Base-by-base conservation (phyloP, 1,139 yeast species). In the Geotrichum carabidarum region DNA sequence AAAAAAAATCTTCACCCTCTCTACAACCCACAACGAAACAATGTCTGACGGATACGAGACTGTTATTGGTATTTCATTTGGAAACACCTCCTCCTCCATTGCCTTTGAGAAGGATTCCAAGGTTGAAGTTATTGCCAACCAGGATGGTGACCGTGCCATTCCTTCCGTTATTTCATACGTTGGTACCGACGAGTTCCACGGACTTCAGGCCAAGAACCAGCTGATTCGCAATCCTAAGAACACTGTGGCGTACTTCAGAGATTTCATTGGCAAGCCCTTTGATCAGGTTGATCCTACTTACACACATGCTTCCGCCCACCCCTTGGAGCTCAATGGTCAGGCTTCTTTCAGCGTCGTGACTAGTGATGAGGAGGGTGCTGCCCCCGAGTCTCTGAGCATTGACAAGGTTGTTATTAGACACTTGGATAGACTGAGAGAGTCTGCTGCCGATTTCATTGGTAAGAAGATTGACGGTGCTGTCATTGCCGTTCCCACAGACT, bases 71-170 rank as follows among this genome's bases (percentile, higher is more conserved):
- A 82, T 93, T 70, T 84, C 97, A 52, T 91, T 93, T 71, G 99
- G 99, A 72, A 93, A 93, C 81, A 86, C 96, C 51, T 81, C 96
- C 57, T 86, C 98, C 47, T 87, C 98, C 61, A 90, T 93, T 71
- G 97, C 98, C 46, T 87, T 86, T 69, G 90, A 91, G 63, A 81
- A 78, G 68, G 97, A 91, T 65, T 95, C 96, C 57, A 88, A 86
- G 71, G 95, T 90, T 59, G 97, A 93, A 68, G 96, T 93, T 62
- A 93, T 93, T 71, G 99, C 99, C 64, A 93, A 93, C 81, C 97
- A 95, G 65, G 99, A 93, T 69, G 99, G 99, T 71, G 99, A 94
- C 74, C 90, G 99, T 76, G 81, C 94, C 59, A 93, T 93, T 69
- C 96, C 98, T 60, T 86, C 98, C 27, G 87, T 87, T 56, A 78